These are phyloP conservation scores for maize (Zea mays) DNA, from an alignment of 176 grass and related monocot species.

Conservation along the genomic window DNA sequence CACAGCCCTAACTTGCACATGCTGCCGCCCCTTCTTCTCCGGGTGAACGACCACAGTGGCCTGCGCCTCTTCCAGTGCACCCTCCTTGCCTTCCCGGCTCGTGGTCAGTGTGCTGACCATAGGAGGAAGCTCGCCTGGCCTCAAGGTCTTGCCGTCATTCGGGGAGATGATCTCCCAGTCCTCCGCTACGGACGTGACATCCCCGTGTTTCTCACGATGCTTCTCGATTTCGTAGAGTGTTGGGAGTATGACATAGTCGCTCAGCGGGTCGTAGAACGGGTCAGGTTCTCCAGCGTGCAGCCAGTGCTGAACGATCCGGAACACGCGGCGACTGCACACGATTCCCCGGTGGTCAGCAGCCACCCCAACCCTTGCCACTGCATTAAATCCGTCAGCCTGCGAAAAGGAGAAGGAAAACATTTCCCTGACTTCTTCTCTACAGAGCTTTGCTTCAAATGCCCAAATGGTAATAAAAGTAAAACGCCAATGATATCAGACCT, in stretches of 20 bases:
- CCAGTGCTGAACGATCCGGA: slow-evolving; percentile 78
- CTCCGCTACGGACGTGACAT: slow-evolving; percentile 54
- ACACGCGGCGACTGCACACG: slow-evolving; percentile 58
- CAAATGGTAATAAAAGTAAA: background rate
- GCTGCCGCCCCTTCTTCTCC: slow-evolving; percentile 48
- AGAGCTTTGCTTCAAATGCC: background rate
- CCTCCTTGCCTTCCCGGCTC: slow-evolving; percentile 43
- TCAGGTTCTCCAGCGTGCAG: slow-evolving; percentile 70
- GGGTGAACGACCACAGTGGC: slow-evolving; percentile 53
- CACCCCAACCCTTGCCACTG: slow-evolving; percentile 67
- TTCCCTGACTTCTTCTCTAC: background rate
- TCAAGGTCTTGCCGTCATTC: background rate
- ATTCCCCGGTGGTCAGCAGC: slow-evolving; percentile 90
- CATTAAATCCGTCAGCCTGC: slow-evolving; percentile 74
- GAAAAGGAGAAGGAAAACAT: background rate
- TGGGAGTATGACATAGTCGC: slow-evolving; percentile 77
- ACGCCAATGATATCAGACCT: slow-evolving; percentile 39
- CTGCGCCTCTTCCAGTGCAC: slow-evolving; percentile 45
- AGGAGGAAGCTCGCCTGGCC: slow-evolving; percentile 50
- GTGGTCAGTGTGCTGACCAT: slow-evolving; percentile 46
- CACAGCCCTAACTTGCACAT: slow-evolving; percentile 62
- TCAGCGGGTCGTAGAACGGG: slow-evolving; percentile 83
- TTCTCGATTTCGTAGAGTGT: slow-evolving; percentile 59
- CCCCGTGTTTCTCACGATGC: slow-evolving; percentile 39
- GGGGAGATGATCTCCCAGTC: slow-evolving; percentile 85